These are phyloP conservation scores for Neocatenulostroma microsporum DNA, from an alignment of 2,329 filamentous ascomycete species.

Conservation along the genomic window DNA sequence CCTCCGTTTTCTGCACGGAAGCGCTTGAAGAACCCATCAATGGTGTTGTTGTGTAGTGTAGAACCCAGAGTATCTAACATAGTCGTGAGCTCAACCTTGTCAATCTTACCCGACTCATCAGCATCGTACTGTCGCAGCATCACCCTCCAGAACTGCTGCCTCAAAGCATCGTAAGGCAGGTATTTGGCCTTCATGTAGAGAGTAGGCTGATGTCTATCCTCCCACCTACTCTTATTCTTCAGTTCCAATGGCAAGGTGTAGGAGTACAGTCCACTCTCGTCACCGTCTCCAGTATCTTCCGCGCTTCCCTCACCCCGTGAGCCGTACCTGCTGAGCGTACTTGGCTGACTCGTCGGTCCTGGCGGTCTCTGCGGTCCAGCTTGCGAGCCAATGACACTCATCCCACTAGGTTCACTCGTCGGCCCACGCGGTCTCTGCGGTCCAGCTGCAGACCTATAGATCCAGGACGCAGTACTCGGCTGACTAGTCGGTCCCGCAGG, in stretches of 20 bases:
- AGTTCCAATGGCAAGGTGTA: conserved; percentile 74
- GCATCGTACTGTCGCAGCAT: conserved; percentile 96
- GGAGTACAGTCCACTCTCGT: conserved; percentile 46
- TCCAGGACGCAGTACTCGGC: too few relatives aligned
- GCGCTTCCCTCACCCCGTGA: conserved; percentile 8
- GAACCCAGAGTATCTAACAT: conserved; percentile 97
- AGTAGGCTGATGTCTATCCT: conserved; percentile 80
- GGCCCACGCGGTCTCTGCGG: conserved; percentile 1
- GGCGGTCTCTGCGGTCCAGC: too few relatives aligned
- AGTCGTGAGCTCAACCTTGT: conserved; percentile 89
- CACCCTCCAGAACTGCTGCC: conserved; percentile 95
- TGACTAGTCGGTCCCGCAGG: too few relatives aligned
- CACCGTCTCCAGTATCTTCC: conserved; percentile 13
- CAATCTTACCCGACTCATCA: conserved; percentile 86
- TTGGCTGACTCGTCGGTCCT: conserved; percentile 13
- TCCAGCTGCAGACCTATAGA: too few relatives aligned
- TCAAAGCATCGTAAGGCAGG: conserved; percentile 80
- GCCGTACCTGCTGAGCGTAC: background rate
- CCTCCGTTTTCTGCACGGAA: conserved; percentile 55
- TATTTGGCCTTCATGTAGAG: conserved; percentile 85
- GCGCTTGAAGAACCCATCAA: conserved; percentile 82
- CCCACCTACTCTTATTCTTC: conserved; percentile 93
- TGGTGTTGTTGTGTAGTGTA: conserved; percentile 85
- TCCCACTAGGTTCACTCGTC: too few relatives aligned
- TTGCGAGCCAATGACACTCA: too few relatives aligned